Percentiles rank a stretch among this genome's conserved stretches.
Evolutionary conservation across 371 early-diverging fungal species (phyloP).

Genomic region (Mucor plumbeus): DNA sequence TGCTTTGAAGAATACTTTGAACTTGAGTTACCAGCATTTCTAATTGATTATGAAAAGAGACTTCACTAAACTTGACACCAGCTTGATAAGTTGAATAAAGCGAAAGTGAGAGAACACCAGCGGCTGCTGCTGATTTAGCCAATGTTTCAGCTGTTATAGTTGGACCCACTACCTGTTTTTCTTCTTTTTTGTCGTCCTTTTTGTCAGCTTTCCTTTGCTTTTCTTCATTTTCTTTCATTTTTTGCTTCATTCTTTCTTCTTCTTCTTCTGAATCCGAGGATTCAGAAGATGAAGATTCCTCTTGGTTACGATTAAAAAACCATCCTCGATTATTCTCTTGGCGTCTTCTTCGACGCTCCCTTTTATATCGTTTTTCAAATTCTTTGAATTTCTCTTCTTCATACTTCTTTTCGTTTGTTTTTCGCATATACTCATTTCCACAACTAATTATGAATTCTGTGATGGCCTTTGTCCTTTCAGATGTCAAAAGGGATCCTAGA

Average conservation of each 20-base stretch:
- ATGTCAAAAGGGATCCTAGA: constrained; percentile 13
- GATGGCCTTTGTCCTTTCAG: constrained; percentile 17
- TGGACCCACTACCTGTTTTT: constrained; percentile 20
- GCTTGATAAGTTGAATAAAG: constrained; percentile 63
- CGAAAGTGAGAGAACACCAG: constrained; percentile 52
- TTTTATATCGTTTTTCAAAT: constrained; percentile 4
- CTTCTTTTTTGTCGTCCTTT: constrained; percentile 18
- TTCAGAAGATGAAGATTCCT: background rate
- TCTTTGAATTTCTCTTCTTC: background rate
- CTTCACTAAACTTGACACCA: constrained; percentile 46
- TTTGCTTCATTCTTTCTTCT: constrained; percentile 10
- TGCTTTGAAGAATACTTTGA: constrained; percentile 49
- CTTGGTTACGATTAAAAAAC: background rate
- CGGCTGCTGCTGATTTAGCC: constrained; percentile 50
- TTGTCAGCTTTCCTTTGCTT: constrained; percentile 20
- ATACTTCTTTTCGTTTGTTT: constrained; percentile 18
- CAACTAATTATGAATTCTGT: constrained; percentile 28
- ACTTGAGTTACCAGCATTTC: constrained; percentile 51
- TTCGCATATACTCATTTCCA: constrained; percentile 32
- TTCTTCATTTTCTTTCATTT: constrained; percentile 21
- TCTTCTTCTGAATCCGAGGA: constrained; percentile 21
- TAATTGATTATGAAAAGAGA: constrained; percentile 56
- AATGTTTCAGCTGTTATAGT: constrained; percentile 16
- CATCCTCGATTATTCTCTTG: background rate
- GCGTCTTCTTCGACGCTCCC: constrained; percentile 5